Percentiles rank a stretch among this genome's conserved stretches.
Evolutionary conservation across 148 eudicot species (phyloP).

Genomic region (Suaeda aralocaspica): DNA sequence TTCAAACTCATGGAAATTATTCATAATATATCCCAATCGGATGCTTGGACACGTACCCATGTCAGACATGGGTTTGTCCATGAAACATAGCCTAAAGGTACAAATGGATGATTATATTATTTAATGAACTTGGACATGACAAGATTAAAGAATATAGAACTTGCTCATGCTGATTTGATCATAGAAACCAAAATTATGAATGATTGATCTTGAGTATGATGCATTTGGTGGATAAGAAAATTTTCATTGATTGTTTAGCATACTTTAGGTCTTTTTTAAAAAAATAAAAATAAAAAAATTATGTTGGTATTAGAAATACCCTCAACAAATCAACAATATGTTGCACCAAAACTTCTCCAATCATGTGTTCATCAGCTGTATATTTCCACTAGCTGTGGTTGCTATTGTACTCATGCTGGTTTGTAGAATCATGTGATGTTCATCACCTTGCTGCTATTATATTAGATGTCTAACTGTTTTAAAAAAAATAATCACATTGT

Average conservation of each 20-base stretch:
- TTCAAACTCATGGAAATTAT: too few relatives aligned
- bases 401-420: not conserved
- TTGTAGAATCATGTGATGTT: not conserved
- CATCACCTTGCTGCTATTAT: not conserved
- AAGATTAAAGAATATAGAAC: not conserved
- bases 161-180: not conserved
- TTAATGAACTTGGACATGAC: too few relatives aligned
- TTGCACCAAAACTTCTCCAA: not conserved
- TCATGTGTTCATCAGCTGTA: not conserved
- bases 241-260: not conserved
- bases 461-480: not conserved
- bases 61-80: too few relatives aligned
- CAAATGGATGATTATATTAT: too few relatives aligned
- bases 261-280: not conserved
- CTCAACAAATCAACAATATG: not conserved
- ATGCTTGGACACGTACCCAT: too few relatives aligned
- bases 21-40: too few relatives aligned
- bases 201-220: not conserved
- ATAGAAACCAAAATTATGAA: too few relatives aligned
- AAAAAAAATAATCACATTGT: not conserved
- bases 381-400: not conserved
- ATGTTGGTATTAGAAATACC: not conserved
- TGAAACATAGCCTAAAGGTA: too few relatives aligned
- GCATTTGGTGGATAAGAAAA: not conserved
- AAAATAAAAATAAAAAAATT: too few relatives aligned